Evolutionary conservation across 441 rosid genomes (phyloP), one percentile per base, ranked within the genome.

Genomic region (Pelargonium fulgidum): DNA sequence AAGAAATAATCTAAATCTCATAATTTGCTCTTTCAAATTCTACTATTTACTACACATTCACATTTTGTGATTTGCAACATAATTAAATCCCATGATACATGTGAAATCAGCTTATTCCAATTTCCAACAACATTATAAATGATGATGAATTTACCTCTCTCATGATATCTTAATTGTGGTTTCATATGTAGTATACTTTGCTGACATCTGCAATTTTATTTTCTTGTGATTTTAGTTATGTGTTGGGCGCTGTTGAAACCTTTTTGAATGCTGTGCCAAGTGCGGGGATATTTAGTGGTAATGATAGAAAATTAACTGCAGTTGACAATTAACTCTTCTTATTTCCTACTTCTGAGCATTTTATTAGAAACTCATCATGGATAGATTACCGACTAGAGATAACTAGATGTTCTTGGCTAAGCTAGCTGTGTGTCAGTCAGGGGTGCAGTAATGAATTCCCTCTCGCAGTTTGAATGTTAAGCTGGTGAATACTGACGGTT

Each of bases 191-290:
- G 58, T 69, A 17, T 65, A 19, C 71, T 62, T 29, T 17, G 36
- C 63, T 67, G 36, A 73, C 54, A 63, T 45, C 17, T 62, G 8
- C 64, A 13, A 69, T 72, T 73, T 68, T 68, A 3, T 76, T 67
- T 77, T 47, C 70, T 81, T 67, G 3, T 54, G 68, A 19, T 76
- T 70, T 70, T 77, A 95, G 99, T 74, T 95, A 95, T 83, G 97
- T 92, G 67, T 86, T 95, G 88, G 99, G 99, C 81, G 98, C 99
- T 73, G 96, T 95, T 59, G 99, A 95, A 80, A 95, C 99, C 74
- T 95, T 95, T 78, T 77, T 95, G 72, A 92, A 92, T 76, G 99
- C 99, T 16, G 78, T 95, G 42, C 99, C 98, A 66, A 89, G 93
- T 70, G 99, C 98, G 75, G 99, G 96, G 54, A 89, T 95, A 70